Evolutionary conservation across 2,329 filamentous ascomycete species (phyloP), one percentile per base, ranked within the genome.

Genomic region (Juglanconis oblonga): DNA sequence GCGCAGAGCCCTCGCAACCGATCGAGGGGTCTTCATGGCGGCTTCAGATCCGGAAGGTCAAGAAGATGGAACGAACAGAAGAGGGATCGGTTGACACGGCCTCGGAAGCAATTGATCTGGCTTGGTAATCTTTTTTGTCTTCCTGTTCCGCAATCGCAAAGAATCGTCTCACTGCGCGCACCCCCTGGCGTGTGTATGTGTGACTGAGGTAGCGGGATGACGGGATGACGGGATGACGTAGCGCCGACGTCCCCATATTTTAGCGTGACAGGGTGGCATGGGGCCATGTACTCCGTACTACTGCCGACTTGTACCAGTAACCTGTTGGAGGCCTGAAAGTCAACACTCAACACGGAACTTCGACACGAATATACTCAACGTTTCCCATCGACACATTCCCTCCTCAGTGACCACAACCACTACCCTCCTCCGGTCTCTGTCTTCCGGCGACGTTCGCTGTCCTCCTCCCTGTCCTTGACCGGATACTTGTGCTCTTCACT

Each of bases 1-100:
- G 57, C 66, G 63, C 35, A 67, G 38, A 51, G 65, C 62, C 56
- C 54, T 60, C 36, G 62, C 57, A 48, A 62, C 47, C 6, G 63
- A 42, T 55, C 56, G 60, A 40, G 64, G 65, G 14, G 57, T 58
- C 53, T 57, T 67, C 66, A 67, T 67, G 52, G 38, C 52, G 51
- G 36, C 66, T 66, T 67, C 11, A 11, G 60, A 47, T 31, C 10
- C 40, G 38, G 7, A 44, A 17, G 14, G 44, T 29, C 24, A 48
- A 10, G n/a, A 48, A 35, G 13, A 35, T 29, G 24, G n/a, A 32
- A 47, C 17, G 4, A 29, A 11, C 9, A 31, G 45, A 4, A 38
- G 35, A 17, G 40, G 35, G 5, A 24, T 29, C 38, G 33, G 38
- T 10, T 42, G 10, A 11, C 6, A 48, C 17, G 24, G 17, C 45